Evolutionary conservation across 2,329 filamentous ascomycete species (phyloP).

Genomic region (Penicillium hordei): DNA sequence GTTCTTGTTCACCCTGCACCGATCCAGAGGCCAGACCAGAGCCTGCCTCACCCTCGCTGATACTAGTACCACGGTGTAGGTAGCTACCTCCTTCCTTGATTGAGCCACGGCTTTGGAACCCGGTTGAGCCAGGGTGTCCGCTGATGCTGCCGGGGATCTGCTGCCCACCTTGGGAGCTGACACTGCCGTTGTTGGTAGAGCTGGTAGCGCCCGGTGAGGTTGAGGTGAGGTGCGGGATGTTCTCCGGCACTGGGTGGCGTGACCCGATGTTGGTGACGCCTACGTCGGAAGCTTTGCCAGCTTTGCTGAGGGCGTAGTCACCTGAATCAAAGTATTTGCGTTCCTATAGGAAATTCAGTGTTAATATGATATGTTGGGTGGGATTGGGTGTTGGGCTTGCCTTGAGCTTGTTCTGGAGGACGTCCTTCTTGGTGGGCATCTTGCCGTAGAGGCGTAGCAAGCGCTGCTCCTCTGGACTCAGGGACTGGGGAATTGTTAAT

Average conservation of each 20-base stretch:
- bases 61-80: slow-evolving; percentile 77
- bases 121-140: slow-evolving; percentile 40
- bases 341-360: slow-evolving; percentile 56
- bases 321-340: slow-evolving; percentile 98
- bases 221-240: slow-evolving; percentile 84
- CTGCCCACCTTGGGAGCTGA: slow-evolving; percentile 36
- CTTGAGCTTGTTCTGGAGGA: slow-evolving; percentile 97
- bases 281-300: slow-evolving; percentile 91
- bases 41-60: slow-evolving; percentile 45
- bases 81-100: slow-evolving; percentile 83
- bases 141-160: slow-evolving; percentile 46
- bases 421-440: slow-evolving; percentile 91
- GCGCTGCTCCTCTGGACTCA: slow-evolving; percentile 92
- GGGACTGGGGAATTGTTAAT: slow-evolving; percentile 58
- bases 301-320: slow-evolving; percentile 95
- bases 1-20: slow-evolving; percentile 42
- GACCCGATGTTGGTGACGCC: slow-evolving; percentile 92
- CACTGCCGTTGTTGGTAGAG: slow-evolving; percentile 31
- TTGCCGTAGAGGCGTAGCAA: slow-evolving; percentile 98
- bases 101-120: slow-evolving; percentile 68
- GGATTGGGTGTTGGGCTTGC: slow-evolving; percentile 38
- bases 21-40: slow-evolving; percentile 46
- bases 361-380: not conserved
- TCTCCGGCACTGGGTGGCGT: slow-evolving; percentile 91
- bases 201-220: slow-evolving; percentile 51